phyloP scores from a whole-genome alignment of 106 monocot species.

The Triglochin maritima region DNA sequence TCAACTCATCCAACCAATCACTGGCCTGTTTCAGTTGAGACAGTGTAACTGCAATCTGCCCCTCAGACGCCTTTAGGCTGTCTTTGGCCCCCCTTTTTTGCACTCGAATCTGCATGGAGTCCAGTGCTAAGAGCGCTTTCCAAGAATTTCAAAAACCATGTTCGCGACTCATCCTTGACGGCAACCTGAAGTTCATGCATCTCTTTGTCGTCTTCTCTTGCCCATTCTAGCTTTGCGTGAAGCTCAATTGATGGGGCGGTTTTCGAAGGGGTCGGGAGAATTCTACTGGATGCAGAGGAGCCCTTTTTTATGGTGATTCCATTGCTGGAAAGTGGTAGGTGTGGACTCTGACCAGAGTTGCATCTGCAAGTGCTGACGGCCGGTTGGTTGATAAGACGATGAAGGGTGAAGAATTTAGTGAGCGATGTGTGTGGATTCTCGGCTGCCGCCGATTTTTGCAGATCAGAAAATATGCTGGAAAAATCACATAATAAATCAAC shows the following conservation, averaged over 20 bases:
- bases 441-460: constrained; percentile 28
- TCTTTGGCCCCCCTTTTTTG: constrained; percentile 23
- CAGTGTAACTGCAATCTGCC: constrained; percentile 46
- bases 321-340: constrained; percentile 5
- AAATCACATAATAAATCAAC: background rate
- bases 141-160: constrained; percentile 80
- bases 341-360: constrained; percentile 6
- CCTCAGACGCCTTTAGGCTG: constrained; percentile 30
- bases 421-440: constrained; percentile 41
- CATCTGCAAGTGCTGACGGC: constrained; percentile 12
- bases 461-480: constrained; percentile 77
- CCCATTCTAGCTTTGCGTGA: constrained; percentile 74
- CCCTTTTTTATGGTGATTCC: constrained; percentile 21
- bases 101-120: constrained; percentile 29
- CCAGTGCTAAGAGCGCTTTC: constrained; percentile 42
- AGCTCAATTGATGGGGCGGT: constrained; percentile 9
- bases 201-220: constrained; percentile 48
- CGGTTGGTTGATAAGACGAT: constrained; percentile 41
- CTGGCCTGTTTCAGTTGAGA: constrained; percentile 76
- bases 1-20: constrained; percentile 70
- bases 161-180: constrained; percentile 51
- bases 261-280: constrained; percentile 18
- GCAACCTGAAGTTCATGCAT: constrained; percentile 37
- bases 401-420: constrained; percentile 70
- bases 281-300: constrained; percentile 12